Base-by-base conservation (phyloP, 2,329 filamentous ascomycete genomes). In the Pseudogymnoascus sp. region DNA sequence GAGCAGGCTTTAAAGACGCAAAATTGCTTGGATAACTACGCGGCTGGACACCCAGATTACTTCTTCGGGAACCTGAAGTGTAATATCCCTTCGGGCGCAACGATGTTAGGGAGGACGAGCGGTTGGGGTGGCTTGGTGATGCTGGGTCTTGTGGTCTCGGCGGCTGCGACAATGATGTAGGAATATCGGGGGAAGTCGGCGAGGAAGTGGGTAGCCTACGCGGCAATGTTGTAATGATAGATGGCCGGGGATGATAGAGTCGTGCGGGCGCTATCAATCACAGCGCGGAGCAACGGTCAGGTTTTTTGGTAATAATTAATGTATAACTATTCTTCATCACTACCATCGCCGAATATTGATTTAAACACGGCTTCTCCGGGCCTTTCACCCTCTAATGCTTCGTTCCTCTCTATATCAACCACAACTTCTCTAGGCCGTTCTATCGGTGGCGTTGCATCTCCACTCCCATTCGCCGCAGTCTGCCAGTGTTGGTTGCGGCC, bases 321-420 rank as follows among this genome's bases (percentile, higher is more conserved):
- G 13, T 17, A 35, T 50, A 29, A 54, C 8, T 64, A 61, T 24
- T 71, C 71, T 44, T 90, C 87, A 67, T 90, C 88, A 66, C 88
- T 87, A 69, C 89, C 89, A 71, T 92, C 90, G 5, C 92, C 93
- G 81, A 97, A 97, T 31, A 97, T 92, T n/a, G 91, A 90, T 67
- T 84, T 90, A 68, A 97, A 92, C 0, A 97, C 86, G 44, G 89
- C 89, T 58, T 92, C 90, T 13, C 88, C 86, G 0, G 92, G 89
- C 60, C 84, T 81, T 68, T 85, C 79, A 0, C 82, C 86, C 70
- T 95, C 89, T 8, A 96, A 71, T 3, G 88, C 89, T 62, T 91
- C 87, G 68, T 96, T 96, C 66, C 79, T 83, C 65, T 90, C 88
- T 0, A 86, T 81, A 71, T 96, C 84, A 24, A 94, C 80, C 35